A percentile compares a stretch with the other conserved stretches of the same genome.
These are phyloP conservation scores for Myriosclerotinia curreyana DNA, from an alignment of 2,329 filamentous ascomycete species.

Conservation along the genomic window DNA sequence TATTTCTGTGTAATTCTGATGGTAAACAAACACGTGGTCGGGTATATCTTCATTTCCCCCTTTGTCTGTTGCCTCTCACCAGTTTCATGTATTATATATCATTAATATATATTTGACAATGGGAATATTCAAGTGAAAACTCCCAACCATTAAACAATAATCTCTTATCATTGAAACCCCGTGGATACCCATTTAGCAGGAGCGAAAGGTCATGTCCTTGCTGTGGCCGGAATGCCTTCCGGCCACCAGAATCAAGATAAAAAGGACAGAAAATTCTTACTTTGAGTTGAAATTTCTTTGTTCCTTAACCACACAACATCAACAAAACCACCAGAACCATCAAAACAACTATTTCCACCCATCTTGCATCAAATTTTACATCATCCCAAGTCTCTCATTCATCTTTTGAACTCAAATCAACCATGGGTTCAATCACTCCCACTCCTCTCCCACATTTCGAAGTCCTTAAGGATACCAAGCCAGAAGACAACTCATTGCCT, in stretches of 20 bases:
- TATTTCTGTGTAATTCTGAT: not conserved
- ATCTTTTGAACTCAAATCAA: slow-evolving; percentile 22
- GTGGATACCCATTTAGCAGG: slow-evolving; percentile 22
- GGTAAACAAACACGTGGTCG: slow-evolving; percentile 20
- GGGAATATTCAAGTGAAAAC: not conserved
- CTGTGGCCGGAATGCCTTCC: slow-evolving; percentile 36
- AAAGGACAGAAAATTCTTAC: slow-evolving; percentile 30
- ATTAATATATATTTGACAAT: not conserved
- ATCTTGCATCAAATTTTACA: slow-evolving; percentile 14
- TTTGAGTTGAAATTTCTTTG: slow-evolving; percentile 25
- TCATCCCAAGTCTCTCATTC: slow-evolving; percentile 7
- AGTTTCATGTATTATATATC: not conserved
- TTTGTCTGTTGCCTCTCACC: not conserved
- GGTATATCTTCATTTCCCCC: slow-evolving; percentile 18
- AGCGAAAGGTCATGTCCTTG: slow-evolving; percentile 24
- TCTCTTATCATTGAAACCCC: slow-evolving; percentile 31
- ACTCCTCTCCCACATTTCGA: slow-evolving; percentile 46
- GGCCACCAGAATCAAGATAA: slow-evolving; percentile 34
- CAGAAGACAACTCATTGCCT: slow-evolving; percentile 60
- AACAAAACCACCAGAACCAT: not conserved
- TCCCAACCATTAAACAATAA: slow-evolving; percentile 18
- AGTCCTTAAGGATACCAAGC: slow-evolving; percentile 61
- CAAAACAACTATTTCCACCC: slow-evolving; percentile 17
- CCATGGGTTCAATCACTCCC: slow-evolving; percentile 37
- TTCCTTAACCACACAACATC: slow-evolving; percentile 19